Base-by-base conservation (phyloP, 2,329 filamentous ascomycete genomes). In the Colletotrichum filicis region DNA sequence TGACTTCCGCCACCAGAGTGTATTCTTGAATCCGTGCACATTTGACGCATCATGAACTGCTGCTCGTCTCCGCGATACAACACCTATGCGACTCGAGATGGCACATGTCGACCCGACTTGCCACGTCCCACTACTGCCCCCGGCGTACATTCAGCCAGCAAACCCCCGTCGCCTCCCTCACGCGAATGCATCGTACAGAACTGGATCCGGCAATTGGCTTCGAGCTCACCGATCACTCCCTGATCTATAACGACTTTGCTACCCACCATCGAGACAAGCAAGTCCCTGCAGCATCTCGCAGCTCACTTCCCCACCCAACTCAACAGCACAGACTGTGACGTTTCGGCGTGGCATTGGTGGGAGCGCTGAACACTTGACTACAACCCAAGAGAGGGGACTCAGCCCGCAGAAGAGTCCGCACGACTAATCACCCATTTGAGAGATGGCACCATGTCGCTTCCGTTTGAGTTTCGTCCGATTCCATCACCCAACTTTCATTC, bases 381-480 rank as follows among this genome's bases (percentile, higher is more conserved):
- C 19, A 52, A 42, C n/a, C 22, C 37, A 42, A 46, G n/a, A 42
- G 37, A 42, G 37, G 37, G 37, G 5, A 6, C 7, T n/a, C 11
- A 5, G 24, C 11, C 42, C 7, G 46, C 46, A 30, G 37, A 30
- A 30, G 4, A 49, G 42, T 22, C 42, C 19, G 42, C 19, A 22
- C 42, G 42, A 49, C 42, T 49, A 49, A 26, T 24, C 49, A n/a
- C 19, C 32, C 57, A 58, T 22, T 58, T 49, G 60, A 35, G 37
- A 52, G 60, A 32, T 9, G 6, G 32, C 57, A 57, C n/a, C 12
- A 22, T 71, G 55, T 49, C 42, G 42, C 42, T 22, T 49, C 42
- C 19, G 60, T 71, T 66, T 71, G 37, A 42, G 59, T 61, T 73
- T 73, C 71, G 35, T 73, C 71, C 37, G 42, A 66, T 56, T 42